A percentile compares a stretch with the other conserved stretches of the same genome.
phyloP scores from a whole-genome alignment of 2,329 filamentous ascomycete genomes.

The Paracorniculantispora psalliotae region DNA sequence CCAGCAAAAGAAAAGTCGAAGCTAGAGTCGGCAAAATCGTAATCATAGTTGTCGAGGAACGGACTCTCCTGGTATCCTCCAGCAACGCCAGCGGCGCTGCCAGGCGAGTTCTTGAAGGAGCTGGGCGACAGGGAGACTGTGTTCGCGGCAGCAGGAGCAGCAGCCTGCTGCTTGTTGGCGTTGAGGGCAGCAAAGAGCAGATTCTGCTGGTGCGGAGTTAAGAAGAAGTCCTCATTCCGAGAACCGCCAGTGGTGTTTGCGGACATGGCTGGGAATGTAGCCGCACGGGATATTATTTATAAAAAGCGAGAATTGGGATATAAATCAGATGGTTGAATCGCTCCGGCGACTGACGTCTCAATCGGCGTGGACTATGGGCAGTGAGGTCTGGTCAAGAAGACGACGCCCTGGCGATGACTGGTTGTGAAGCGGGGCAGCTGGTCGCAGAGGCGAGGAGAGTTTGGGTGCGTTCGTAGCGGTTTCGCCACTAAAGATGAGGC shows the following conservation, averaged over 20 bases:
- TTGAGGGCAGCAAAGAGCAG: constrained; percentile 72
- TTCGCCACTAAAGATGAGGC: neutral
- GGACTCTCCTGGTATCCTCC: constrained; percentile 67
- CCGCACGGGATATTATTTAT: neutral
- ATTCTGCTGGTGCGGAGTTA: constrained; percentile 72
- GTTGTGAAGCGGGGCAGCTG: constrained; percentile 10
- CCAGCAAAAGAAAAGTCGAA: constrained; percentile 62
- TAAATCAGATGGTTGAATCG: neutral
- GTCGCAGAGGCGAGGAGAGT: neutral
- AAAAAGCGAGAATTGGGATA: neutral
- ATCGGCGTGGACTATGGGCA: neutral
- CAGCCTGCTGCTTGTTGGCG: constrained; percentile 51
- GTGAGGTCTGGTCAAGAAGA: neutral
- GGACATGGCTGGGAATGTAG: constrained; percentile 36
- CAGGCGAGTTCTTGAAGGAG: constrained; percentile 46
- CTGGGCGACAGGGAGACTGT: constrained; percentile 41
- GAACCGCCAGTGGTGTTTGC: constrained; percentile 37
- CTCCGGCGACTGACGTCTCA: neutral
- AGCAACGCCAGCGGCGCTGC: constrained; percentile 32
- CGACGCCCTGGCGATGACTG: constrained; percentile 9
- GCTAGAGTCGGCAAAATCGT: constrained; percentile 69
- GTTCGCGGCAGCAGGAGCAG: constrained; percentile 30
- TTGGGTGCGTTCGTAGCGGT: neutral
- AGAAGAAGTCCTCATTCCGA: constrained; percentile 53
- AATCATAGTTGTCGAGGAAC: constrained; percentile 71